phyloP scores from a whole-genome alignment of 75 land plant genomes.

The Selaginella tamariscina region DNA sequence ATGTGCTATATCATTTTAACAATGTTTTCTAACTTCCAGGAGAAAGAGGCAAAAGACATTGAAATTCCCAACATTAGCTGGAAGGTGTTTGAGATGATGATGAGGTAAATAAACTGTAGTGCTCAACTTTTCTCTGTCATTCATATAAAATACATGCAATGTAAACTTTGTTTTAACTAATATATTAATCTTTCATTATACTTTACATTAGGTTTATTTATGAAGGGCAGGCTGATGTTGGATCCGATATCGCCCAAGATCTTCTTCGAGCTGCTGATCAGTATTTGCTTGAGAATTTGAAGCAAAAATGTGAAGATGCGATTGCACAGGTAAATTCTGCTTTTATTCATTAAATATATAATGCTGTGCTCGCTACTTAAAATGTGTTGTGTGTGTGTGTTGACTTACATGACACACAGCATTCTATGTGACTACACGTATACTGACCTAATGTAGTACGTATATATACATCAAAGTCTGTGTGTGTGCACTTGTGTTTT shows the following conservation, averaged over 20 bases:
- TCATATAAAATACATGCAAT: too few relatives aligned
- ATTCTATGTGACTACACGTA: too few relatives aligned
- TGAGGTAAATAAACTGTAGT: conserved; percentile 45
- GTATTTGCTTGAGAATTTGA: conserved; percentile 86
- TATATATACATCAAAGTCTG: too few relatives aligned
- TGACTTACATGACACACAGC: too few relatives aligned
- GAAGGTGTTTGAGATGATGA: conserved; percentile 96
- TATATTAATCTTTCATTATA: not conserved
- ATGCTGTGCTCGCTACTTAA: too few relatives aligned
- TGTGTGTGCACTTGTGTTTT: too few relatives aligned
- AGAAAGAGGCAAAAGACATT: conserved; percentile 81
- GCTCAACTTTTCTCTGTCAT: not conserved
- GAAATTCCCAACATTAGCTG: conserved; percentile 97
- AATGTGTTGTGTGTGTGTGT: too few relatives aligned
- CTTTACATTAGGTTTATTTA: conserved; percentile 57
- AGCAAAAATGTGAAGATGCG: conserved; percentile 71
- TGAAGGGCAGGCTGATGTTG: conserved; percentile 71
- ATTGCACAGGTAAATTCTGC: conserved; percentile 68
- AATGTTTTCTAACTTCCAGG: conserved; percentile 34
- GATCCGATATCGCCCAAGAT: conserved; percentile 63
- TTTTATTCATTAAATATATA: not conserved
- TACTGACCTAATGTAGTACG: too few relatives aligned
- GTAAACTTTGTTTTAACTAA: too few relatives aligned
- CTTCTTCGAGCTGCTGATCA: conserved; percentile 92
- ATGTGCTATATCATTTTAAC: not conserved